Conservation (phyloP, 2,329 filamentous ascomycete genomes). For the Epichloe uncinata region DNA sequence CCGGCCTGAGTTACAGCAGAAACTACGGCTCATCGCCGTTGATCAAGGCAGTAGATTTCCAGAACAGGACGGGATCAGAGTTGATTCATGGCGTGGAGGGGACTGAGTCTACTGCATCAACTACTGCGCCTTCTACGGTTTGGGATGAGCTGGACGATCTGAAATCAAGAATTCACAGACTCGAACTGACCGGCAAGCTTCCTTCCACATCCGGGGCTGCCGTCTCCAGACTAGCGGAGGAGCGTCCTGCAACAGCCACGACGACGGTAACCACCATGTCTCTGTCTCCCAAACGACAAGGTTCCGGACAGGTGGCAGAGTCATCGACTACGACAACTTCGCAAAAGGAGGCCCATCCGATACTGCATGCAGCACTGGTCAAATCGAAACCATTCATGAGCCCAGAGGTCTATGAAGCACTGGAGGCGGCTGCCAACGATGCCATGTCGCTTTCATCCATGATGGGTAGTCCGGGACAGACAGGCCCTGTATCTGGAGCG, state of each 20-base stretch:
- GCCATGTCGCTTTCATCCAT: constrained; percentile 66
- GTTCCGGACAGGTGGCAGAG: constrained; percentile 13
- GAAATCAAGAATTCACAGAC: constrained; percentile 79
- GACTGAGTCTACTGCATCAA: constrained; percentile 79
- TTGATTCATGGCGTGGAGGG: constrained; percentile 40
- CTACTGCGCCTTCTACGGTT: constrained; percentile 79
- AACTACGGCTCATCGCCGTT: constrained; percentile 48
- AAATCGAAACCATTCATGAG: constrained; percentile 63
- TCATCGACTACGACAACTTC: constrained; percentile 29
- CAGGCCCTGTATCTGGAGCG: constrained; percentile 52
- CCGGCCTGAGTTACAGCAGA: constrained; percentile 15
- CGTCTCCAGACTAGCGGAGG: constrained; percentile 59
- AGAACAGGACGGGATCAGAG: constrained; percentile 16
- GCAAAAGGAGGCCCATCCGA: constrained; percentile 53
- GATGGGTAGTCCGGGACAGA: constrained; percentile 60
- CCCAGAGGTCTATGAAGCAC: constrained; percentile 58
- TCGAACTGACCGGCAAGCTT: constrained; percentile 81
- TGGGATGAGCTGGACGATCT: constrained; percentile 97
- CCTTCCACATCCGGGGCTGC: constrained; percentile 72
- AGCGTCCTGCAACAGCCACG: constrained; percentile 79
- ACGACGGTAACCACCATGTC: constrained; percentile 87
- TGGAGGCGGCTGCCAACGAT: constrained; percentile 73
- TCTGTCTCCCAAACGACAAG: constrained; percentile 65
- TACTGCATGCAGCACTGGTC: constrained; percentile 65
- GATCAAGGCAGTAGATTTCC: constrained; percentile 27